Base-by-base conservation (phyloP, 2,329 filamentous ascomycete genomes). In the Colletotrichum kahawae region DNA sequence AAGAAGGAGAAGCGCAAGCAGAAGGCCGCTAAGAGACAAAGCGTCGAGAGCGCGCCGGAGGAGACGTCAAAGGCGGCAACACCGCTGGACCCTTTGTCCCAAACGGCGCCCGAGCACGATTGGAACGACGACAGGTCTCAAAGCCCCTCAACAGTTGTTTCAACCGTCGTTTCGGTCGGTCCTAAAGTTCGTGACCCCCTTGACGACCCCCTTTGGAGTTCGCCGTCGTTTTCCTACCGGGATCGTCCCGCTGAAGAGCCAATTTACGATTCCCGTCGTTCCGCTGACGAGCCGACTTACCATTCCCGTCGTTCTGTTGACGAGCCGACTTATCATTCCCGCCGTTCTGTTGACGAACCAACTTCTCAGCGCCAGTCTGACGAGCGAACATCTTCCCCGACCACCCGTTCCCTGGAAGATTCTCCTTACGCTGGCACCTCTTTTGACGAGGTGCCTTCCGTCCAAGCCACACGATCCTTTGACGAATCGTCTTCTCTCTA, bases 1-100 rank as follows among this genome's bases (percentile, higher is more conserved):
- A 89, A 87, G 79, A 89, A 89, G 80, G 87, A 85, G 78, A 88
- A 87, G 80, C 88, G 85, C 81, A 82, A 84, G 18, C 85, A 88
- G 34, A 88, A 88, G 80, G 83, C 82, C 18, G 81, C 83, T 24
- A 80, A 83, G 76, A 78, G 82, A 75, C 80, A 81, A 63, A 84
- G 76, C 83, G 86, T 71, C 7, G 79, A 80, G 16, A 34, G 56
- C 13, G 31, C 43, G 29, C 27, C 34, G 21, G 38, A 16, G 8
- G 62, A 68, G 12, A 43, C 36, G 24, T 13, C 63, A 16, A 21
- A 59, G 33, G n/a, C 34, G 43, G 14, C 34, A 31, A 36, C 57
- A 21, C 67, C n/a, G 10, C 31, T 51, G 12, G 67, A 38, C 24
- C n/a, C 63, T 12, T 21, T 14, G 29, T 33, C 56, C 13, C 27